Conservation (phyloP, 371 early-diverging fungal species). For the Rhizomucor miehei region DNA sequence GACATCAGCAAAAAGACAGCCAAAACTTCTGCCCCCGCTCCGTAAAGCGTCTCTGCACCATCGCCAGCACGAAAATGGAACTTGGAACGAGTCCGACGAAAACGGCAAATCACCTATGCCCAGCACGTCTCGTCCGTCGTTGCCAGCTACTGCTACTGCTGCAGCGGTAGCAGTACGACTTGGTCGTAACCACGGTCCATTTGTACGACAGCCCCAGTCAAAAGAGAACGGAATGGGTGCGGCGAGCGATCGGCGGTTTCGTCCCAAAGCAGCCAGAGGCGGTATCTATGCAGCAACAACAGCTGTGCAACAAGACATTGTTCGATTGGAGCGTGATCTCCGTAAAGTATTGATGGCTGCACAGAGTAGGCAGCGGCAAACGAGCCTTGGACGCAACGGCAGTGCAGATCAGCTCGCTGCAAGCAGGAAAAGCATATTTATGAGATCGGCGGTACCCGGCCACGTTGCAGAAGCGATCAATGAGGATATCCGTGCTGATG, state of each 20-base stretch:
- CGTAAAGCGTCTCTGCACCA: constrained; percentile 2
- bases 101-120: background rate
- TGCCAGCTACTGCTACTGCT: constrained; percentile 8
- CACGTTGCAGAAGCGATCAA: constrained; percentile 2
- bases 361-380: too few species aligned
- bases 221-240: background rate
- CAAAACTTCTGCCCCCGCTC: background rate
- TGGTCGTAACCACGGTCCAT: constrained; percentile 8
- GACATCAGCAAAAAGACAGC: background rate
- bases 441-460: background rate
- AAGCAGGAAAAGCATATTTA: constrained; percentile 8
- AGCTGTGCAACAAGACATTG: constrained; percentile 45
- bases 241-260: background rate
- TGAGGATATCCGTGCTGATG: constrained; percentile 11
- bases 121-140: constrained; percentile 2
- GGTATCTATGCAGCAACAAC: constrained; percentile 36
- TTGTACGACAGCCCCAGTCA: background rate
- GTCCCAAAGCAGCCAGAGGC: background rate
- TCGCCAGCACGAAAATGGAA: background rate
- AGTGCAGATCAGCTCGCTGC: background rate
- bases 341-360: constrained; percentile 23
- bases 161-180: constrained; percentile 8
- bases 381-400: constrained; percentile 1
- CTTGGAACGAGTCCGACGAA: background rate
- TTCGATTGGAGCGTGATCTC: constrained; percentile 37